Evolutionary conservation across 1,139 yeast species (phyloP).

Genomic region (Magnusiomyces ingens): DNA sequence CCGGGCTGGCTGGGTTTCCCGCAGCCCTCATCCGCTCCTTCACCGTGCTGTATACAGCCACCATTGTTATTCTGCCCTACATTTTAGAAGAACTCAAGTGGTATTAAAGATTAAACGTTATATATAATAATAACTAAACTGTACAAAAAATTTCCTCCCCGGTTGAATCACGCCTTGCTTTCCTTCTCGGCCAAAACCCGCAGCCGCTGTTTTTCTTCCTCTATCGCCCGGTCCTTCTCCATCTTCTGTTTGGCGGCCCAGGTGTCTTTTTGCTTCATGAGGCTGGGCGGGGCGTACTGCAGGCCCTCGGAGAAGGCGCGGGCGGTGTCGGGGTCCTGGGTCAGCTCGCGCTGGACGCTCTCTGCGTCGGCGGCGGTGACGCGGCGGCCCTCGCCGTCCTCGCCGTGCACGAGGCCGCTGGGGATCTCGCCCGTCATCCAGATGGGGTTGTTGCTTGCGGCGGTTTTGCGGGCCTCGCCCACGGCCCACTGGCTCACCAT

Average conservation of each 20-base stretch:
- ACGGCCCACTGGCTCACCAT: conserved; percentile 12
- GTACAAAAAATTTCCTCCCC: background rate
- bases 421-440: conserved; percentile 19
- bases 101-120: conserved; percentile 14
- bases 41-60: conserved; percentile 65
- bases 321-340: conserved; percentile 7
- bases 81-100: conserved; percentile 25
- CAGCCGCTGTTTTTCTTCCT: conserved; percentile 25
- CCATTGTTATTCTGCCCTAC: conserved; percentile 48
- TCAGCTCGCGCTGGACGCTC: background rate
- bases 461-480: conserved; percentile 12
- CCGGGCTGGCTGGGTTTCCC: conserved; percentile 66
- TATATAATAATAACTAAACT: background rate
- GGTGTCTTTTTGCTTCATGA: conserved; percentile 4
- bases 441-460: conserved; percentile 11
- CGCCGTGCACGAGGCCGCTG: conserved; percentile 13
- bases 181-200: conserved; percentile 29
- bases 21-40: conserved; percentile 64
- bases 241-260: conserved; percentile 31
- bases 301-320: conserved; percentile 7
- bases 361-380: background rate
- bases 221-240: conserved; percentile 55
- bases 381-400: conserved; percentile 13
- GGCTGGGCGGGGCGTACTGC: conserved; percentile 9
- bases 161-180: conserved; percentile 10